Evolutionary conservation across 148 eudicot genomes (phyloP).

Genomic region (Rhododendron williamsianum): DNA sequence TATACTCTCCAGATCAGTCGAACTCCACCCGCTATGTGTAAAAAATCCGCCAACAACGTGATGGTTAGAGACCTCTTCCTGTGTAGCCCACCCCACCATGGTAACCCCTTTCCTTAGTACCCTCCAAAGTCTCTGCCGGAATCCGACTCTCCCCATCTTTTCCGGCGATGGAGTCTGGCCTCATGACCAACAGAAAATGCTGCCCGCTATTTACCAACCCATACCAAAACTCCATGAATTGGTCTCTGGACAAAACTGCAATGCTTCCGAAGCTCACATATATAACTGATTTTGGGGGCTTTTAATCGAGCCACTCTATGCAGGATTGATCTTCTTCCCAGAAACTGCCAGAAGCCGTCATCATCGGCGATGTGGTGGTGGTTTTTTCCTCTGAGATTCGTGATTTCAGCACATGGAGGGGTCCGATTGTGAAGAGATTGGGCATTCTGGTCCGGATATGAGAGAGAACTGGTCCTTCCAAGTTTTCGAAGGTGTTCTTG

Average conservation of each 20-base stretch:
- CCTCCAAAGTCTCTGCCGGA: too few species aligned
- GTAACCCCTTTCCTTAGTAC: too few species aligned
- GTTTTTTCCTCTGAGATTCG: not conserved
- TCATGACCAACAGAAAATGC: constrained; percentile 6
- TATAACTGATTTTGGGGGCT: not conserved
- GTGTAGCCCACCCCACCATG: too few species aligned
- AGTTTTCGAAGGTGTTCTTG: constrained; percentile 21
- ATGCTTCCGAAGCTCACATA: constrained; percentile 9
- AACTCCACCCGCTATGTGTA: too few species aligned
- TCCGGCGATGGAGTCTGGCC: not conserved
- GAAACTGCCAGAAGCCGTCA: not conserved
- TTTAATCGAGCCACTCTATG: constrained; percentile 10
- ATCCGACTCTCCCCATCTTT: not conserved
- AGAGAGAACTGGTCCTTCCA: constrained; percentile 11
- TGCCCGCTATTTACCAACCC: constrained; percentile 14
- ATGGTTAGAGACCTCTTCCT: too few species aligned
- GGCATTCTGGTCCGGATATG: constrained; percentile 6
- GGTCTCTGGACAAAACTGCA: not conserved
- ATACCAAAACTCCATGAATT: constrained; percentile 12
- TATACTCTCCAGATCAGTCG: too few species aligned
- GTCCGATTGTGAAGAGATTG: constrained; percentile 15
- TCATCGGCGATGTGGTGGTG: not conserved
- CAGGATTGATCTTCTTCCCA: constrained; percentile 13
- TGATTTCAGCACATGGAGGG: not conserved
- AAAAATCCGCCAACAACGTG: too few species aligned